Conservation (phyloP, 2,329 filamentous ascomycete genomes). For the Chrysoporthe puriensis region DNA sequence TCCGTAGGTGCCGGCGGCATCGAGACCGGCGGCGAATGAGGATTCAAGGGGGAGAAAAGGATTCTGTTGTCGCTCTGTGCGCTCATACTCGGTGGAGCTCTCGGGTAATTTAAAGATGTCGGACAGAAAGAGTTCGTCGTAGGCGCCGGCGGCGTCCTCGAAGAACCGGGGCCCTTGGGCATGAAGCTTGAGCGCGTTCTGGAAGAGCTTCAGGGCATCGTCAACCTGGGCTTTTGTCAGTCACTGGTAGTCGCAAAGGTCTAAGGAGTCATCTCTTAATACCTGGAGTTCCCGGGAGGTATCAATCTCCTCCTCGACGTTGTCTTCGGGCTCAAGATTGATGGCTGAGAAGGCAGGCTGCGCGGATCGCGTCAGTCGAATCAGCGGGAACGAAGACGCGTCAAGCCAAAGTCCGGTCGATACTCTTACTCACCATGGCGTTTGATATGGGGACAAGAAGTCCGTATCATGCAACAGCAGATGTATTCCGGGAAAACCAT, state of each 20-base stretch:
- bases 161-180: conserved; percentile 81
- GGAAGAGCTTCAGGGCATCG: conserved; percentile 93
- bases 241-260: neutral
- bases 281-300: conserved; percentile 92
- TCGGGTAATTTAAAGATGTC: conserved; percentile 95
- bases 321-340: conserved; percentile 93
- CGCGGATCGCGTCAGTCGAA: conserved; percentile 16
- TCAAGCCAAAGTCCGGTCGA: neutral
- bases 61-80: conserved; percentile 63
- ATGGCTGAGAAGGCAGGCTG: conserved; percentile 79
- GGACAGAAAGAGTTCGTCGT: conserved; percentile 82
- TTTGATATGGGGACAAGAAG: neutral
- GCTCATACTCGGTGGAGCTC: conserved; percentile 80
- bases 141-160: conserved; percentile 77
- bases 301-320: conserved; percentile 87
- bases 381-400: neutral
- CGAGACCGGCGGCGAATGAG: conserved; percentile 54
- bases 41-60: conserved; percentile 52
- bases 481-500: neutral
- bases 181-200: conserved; percentile 87
- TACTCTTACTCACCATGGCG: conserved; percentile 3
- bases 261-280: conserved; percentile 22
- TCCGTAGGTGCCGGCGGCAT: conserved; percentile 62
- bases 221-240: conserved; percentile 66
- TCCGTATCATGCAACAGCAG: neutral